Evolutionary conservation across 805 yeast genomes (phyloP), one percentile per base, ranked within the genome.

Genomic region (Pachysolen tannophilus): DNA sequence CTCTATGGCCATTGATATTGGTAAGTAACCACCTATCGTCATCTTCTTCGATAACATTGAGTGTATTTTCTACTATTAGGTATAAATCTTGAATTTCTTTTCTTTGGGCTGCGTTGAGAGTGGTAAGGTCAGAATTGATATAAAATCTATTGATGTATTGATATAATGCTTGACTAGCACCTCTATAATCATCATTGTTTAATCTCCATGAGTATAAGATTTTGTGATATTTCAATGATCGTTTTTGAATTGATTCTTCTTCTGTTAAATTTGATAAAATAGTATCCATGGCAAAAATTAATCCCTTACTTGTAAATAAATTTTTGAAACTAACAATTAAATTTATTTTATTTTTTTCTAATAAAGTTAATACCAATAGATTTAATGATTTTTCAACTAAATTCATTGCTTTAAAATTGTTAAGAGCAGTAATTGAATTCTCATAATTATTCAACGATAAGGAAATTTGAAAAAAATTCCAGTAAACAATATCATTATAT

Each of bases 171-270:
- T 67, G 70, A 18, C 58, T 50, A 2, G 72, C 63, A 15, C 74
- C 75, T 37, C 81, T 57, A 37, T 50, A 64, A 48, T 76, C 70
- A 4, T 71, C 75, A 24, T 65, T 63, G 33, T 60, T 61, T 25
- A 68, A 48, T 39, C 78, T 59, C 63, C 77, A 67, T 0, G 76
- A 52, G 43, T 72, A 73, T 30, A 71, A 55, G 13, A 74, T 60
- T 42, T 73, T 62, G 55, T 66, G 72, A 44, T 67, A 63, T 32
- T 63, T 67, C 23, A 70, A 46, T 2, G 37, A 33, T 19, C 30
- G 32, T 21, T 20, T 30, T 18, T 33, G 11, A 18, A 33, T 33
- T 19, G 32, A 36, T 26, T 37, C 37, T 20, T 28, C 20, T 6
- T 18, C 18, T 2, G 40, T 37, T 13, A 37, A 26, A 9, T 28